Percentiles rank a stretch among this genome's conserved stretches.
Conservation (phyloP, 352 stramenopile genomes). For the Plasmopara halstedii region DNA sequence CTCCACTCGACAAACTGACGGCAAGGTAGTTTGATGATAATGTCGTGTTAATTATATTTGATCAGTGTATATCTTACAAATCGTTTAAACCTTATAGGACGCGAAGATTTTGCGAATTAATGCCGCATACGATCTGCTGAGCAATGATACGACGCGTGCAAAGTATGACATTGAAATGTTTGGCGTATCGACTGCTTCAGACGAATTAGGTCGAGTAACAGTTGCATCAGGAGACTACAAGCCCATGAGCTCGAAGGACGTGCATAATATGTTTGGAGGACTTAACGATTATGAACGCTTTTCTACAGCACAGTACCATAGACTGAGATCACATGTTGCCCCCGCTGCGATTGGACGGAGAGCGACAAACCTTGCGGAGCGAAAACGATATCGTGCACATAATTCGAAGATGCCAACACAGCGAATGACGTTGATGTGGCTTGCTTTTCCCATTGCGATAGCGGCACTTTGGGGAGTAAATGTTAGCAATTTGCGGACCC, state of each 20-base stretch:
- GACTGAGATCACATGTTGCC: slow-evolving; percentile 41
- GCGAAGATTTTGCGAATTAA: slow-evolving; percentile 62
- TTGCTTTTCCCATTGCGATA: slow-evolving; percentile 50
- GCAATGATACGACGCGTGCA: slow-evolving; percentile 32
- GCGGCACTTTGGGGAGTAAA: slow-evolving; percentile 56
- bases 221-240: slow-evolving; percentile 34
- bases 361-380: slow-evolving; percentile 50
- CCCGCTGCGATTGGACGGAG: slow-evolving; percentile 51
- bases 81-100: slow-evolving; percentile 14
- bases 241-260: slow-evolving; percentile 58
- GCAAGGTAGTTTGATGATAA: slow-evolving; percentile 23
- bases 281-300: slow-evolving; percentile 73
- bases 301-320: slow-evolving; percentile 67
- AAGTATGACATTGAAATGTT: slow-evolving; percentile 74
- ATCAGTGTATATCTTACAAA: neutral
- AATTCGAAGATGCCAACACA: slow-evolving; percentile 53
- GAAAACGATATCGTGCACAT: slow-evolving; percentile 55
- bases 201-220: slow-evolving; percentile 24
- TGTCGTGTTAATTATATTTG: no score
- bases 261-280: slow-evolving; percentile 65
- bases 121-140: slow-evolving; percentile 64
- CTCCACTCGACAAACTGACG: slow-evolving; percentile 19
- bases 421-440: slow-evolving; percentile 45
- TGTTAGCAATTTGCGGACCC: slow-evolving; percentile 43
- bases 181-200: slow-evolving; percentile 37